Base-by-base conservation (phyloP, 2,329 filamentous ascomycete genomes). In the Epichloe sibirici region DNA sequence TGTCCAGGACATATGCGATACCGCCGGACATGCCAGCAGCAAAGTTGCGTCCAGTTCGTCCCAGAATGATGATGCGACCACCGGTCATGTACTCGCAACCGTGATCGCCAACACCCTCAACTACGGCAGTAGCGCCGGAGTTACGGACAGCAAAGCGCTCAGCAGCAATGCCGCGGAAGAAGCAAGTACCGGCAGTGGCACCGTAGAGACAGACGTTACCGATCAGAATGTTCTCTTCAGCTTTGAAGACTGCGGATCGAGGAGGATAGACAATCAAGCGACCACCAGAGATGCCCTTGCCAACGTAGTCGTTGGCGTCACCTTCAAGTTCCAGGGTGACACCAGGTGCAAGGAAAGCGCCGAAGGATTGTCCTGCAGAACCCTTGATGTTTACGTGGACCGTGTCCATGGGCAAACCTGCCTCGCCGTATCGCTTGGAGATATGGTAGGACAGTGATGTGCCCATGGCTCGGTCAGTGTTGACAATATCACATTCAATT, bases 81-180 rank as follows among this genome's bases (percentile, higher is more conserved):
- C 91, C 91, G 63, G 91, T 96, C 91, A 97, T 97, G 79, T 97
- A 97, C 77, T 97, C 91, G 66, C 90, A 96, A 57, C 89, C 88
- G 68, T 97, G 91, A 69, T 97, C 91, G 76, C 91, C 91, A 58
- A 95, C 81, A 72, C 91, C 91, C 71, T 97, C 91, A 57, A 96
- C 90, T 58, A 97, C 88, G n/a, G 91, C 90, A 31, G 85, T 95
- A 49, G 88, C 91, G 72, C 91, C 91, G 1, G 91, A 96, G 76
- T 97, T 97, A 61, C 91, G 86, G 59, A 97, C 91, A 56, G 90
- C 90, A 68, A 97, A 97, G 64, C 91, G 88, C 76, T 97, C 91
- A 43, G 91, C 91, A 64, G 91, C 91, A 57, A 95, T 83, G 79
- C 91, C 91, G 57, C 91, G 88, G 88, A 97, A 96, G 82, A 89